phyloP scores from a whole-genome alignment of 108 stramenopile genomes.

The Skeletonema grethae region DNA sequence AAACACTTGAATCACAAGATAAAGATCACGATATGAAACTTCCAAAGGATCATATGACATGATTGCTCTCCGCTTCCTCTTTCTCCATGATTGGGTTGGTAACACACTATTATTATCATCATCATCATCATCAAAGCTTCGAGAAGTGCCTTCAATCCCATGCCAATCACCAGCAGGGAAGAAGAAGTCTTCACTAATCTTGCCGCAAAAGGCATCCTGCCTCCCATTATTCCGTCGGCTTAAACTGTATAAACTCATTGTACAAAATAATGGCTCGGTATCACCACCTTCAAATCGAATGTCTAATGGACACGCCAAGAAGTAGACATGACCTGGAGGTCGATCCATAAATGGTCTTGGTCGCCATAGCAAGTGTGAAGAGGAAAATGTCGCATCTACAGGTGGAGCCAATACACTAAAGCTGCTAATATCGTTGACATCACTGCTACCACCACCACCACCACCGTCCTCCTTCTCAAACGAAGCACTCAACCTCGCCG shows the following conservation, averaged over 20 bases:
- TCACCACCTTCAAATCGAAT: conserved; percentile 57
- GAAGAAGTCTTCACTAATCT: conserved; percentile 83
- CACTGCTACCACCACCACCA: background rate
- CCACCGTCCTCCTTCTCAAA: background rate
- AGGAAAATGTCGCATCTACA: conserved; percentile 64
- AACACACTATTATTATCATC: conserved; percentile 8
- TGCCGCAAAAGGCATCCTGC: conserved; percentile 44
- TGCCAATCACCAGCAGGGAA: conserved; percentile 86
- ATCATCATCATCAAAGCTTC: conserved; percentile 19
- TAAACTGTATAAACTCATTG: conserved; percentile 66
- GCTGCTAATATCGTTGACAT: background rate
- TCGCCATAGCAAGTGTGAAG: conserved; percentile 62
- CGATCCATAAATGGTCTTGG: conserved; percentile 81
- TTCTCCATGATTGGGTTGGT: conserved; percentile 48
- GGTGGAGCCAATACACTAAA: conserved; percentile 69
- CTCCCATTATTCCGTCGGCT: conserved; percentile 6
- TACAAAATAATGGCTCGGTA: conserved; percentile 75
- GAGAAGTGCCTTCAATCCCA: conserved; percentile 40
- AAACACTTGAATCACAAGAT: conserved; percentile 71
- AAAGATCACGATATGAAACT: conserved; percentile 34
- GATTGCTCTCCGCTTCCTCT: conserved; percentile 74
- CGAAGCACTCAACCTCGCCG: conserved; percentile 52
- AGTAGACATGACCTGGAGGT: conserved; percentile 60
- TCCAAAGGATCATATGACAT: conserved; percentile 70
- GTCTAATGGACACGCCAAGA: conserved; percentile 58